Evolutionary conservation across 2,329 filamentous ascomycete genomes (phyloP).

Genomic region (Colletotrichum kahawae): DNA sequence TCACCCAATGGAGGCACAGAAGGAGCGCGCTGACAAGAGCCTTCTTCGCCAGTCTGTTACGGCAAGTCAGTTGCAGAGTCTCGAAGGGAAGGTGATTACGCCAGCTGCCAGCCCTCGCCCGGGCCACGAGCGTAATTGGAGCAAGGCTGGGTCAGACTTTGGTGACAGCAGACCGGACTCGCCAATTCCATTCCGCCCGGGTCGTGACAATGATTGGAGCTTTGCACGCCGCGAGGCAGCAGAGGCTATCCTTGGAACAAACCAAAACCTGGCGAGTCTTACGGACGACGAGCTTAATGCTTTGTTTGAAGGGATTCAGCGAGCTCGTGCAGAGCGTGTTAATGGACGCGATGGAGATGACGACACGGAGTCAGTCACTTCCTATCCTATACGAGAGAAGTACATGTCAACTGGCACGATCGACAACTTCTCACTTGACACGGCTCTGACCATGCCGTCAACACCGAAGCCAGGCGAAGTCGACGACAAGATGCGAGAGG

Average conservation of each 20-base stretch:
- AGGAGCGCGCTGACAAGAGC: slow-evolving; percentile 88
- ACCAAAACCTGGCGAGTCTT: slow-evolving; percentile 88
- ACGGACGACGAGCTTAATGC: slow-evolving; percentile 94
- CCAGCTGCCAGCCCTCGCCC: slow-evolving; percentile 67
- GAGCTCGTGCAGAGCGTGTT: slow-evolving; percentile 79
- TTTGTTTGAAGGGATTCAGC: slow-evolving; percentile 92
- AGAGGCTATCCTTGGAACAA: slow-evolving; percentile 83
- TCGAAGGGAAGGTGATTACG: slow-evolving; percentile 63
- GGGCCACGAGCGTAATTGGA: slow-evolving; percentile 80
- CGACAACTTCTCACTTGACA: slow-evolving; percentile 96
- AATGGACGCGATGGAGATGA: slow-evolving; percentile 80
- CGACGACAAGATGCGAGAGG: slow-evolving; percentile 75
- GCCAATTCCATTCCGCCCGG: slow-evolving; percentile 71
- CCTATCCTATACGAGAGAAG: slow-evolving; percentile 89
- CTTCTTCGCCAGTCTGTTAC: slow-evolving; percentile 83
- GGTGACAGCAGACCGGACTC: slow-evolving; percentile 82
- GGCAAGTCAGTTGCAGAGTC: slow-evolving; percentile 62
- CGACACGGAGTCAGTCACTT: slow-evolving; percentile 87
- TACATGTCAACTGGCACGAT: slow-evolving; percentile 94
- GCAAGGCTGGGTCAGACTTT: slow-evolving; percentile 78
- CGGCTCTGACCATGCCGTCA: slow-evolving; percentile 90
- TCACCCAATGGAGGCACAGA: slow-evolving; percentile 92
- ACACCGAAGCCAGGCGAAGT: slow-evolving; percentile 82
- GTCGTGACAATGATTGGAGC: slow-evolving; percentile 91
- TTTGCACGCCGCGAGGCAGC: slow-evolving; percentile 94